Evolutionary conservation across 1,139 yeast species (phyloP).

Genomic region (Yamadazyma mexicana): DNA sequence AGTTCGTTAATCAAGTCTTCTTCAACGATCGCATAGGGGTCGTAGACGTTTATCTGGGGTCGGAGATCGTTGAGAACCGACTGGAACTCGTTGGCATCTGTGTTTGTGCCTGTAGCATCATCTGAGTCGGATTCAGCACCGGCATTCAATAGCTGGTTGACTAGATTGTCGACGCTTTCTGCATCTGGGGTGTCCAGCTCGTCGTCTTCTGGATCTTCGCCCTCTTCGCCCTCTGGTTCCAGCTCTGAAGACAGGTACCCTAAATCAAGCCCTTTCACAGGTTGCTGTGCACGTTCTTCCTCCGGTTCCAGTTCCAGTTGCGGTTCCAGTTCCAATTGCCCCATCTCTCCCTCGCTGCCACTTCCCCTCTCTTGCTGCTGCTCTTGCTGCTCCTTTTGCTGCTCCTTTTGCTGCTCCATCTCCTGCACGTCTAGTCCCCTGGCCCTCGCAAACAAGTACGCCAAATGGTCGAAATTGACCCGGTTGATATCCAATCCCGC

Average conservation of each 20-base stretch:
- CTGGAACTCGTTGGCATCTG: too few relatives aligned
- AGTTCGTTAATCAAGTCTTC: conserved; percentile 35
- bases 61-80: conserved; percentile 20
- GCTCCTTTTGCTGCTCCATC: neutral
- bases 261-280: too few relatives aligned
- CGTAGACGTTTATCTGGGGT: conserved; percentile 29
- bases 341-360: neutral
- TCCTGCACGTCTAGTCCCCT: conserved; percentile 24
- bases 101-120: conserved; percentile 1
- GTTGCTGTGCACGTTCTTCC: too few relatives aligned
- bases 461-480: conserved; percentile 31
- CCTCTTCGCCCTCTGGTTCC: conserved; percentile 1
- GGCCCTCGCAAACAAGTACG: conserved; percentile 30
- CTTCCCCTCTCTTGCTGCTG: neutral
- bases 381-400: neutral
- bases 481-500: conserved; percentile 6
- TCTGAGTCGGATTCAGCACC: conserved; percentile 2
- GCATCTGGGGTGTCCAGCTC: too few relatives aligned
- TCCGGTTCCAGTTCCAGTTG: too few relatives aligned
- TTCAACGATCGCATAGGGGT: conserved; percentile 42
- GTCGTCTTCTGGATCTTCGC: neutral
- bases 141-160: conserved; percentile 8
- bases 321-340: too few relatives aligned
- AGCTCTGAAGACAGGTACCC: conserved; percentile 10
- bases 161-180: conserved; percentile 9